These are phyloP conservation scores for Emergomyces orientalis DNA, from an alignment of 2,329 filamentous ascomycete species.

Conservation along the genomic window DNA sequence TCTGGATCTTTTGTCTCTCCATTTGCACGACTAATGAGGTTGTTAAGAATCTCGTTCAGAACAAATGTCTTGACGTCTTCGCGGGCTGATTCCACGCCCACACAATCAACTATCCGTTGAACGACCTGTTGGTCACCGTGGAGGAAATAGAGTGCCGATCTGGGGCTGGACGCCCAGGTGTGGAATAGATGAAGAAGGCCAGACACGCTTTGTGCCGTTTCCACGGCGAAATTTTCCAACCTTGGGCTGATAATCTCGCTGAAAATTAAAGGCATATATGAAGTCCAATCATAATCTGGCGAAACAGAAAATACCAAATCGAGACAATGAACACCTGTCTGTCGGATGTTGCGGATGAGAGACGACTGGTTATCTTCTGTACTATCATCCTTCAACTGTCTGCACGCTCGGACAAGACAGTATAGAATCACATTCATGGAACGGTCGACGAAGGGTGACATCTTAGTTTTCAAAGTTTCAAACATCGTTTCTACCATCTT, in stretches of 20 bases:
- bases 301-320: conserved; percentile 68
- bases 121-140: conserved; percentile 53
- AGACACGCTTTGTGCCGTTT: conserved; percentile 85
- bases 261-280: conserved; percentile 62
- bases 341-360: conserved; percentile 42
- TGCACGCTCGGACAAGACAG: conserved; percentile 64
- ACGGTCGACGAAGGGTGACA: conserved; percentile 56
- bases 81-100: conserved; percentile 65
- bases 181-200: conserved; percentile 70
- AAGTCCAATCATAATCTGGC: conserved; percentile 59
- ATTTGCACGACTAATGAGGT: conserved; percentile 53
- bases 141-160: conserved; percentile 61
- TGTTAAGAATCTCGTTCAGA: conserved; percentile 61
- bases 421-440: conserved; percentile 72
- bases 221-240: conserved; percentile 65
- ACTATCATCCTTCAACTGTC: conserved; percentile 29
- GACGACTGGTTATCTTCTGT: conserved; percentile 21
- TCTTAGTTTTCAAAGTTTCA: conserved; percentile 67
- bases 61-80: conserved; percentile 80
- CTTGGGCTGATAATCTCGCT: conserved; percentile 67
- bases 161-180: conserved; percentile 64
- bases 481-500: conserved; percentile 87
- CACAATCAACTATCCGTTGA: conserved; percentile 59
- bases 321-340: conserved; percentile 67
- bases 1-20: conserved; percentile 43